phyloP scores from a whole-genome alignment of 176 grass and related monocot genomes.

The Ensete ventricosum region DNA sequence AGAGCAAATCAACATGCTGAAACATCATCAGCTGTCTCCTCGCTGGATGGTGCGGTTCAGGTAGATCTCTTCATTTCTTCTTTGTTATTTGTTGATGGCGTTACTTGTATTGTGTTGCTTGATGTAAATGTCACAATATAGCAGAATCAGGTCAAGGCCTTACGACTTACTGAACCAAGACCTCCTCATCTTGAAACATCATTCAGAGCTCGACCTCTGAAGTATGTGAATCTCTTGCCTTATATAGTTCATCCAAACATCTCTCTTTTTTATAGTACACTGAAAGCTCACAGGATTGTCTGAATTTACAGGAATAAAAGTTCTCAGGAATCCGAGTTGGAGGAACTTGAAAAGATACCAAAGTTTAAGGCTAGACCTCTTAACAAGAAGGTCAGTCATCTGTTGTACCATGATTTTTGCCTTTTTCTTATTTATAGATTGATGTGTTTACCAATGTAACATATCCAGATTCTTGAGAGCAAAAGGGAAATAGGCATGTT shows the following conservation, averaged over 20 bases:
- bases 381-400: slow-evolving; percentile 58
- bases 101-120: not conserved
- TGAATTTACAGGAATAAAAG: slow-evolving; percentile 54
- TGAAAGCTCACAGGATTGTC: not conserved
- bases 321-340: slow-evolving; percentile 75
- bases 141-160: slow-evolving; percentile 47
- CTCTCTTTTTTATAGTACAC: not conserved
- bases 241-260: not conserved
- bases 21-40: slow-evolving; percentile 56
- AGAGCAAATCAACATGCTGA: slow-evolving; percentile 51
- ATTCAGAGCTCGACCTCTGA: slow-evolving; percentile 61
- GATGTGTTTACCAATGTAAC: slow-evolving; percentile 2
- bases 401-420: not conserved
- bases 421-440: not conserved
- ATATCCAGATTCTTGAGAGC: slow-evolving; percentile 74
- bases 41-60: slow-evolving; percentile 23
- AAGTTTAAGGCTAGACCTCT: slow-evolving; percentile 88
- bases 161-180: slow-evolving; percentile 45
- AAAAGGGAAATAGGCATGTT: slow-evolving; percentile 46
- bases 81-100: not conserved
- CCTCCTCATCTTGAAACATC: slow-evolving; percentile 75
- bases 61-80: slow-evolving; percentile 14
- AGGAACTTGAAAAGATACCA: slow-evolving; percentile 78
- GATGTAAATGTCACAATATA: slow-evolving; percentile 5
- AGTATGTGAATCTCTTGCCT: slow-evolving; percentile 32